phyloP scores from a whole-genome alignment of 1,284 basidiomycete species.

The Tilletia setariae region DNA sequence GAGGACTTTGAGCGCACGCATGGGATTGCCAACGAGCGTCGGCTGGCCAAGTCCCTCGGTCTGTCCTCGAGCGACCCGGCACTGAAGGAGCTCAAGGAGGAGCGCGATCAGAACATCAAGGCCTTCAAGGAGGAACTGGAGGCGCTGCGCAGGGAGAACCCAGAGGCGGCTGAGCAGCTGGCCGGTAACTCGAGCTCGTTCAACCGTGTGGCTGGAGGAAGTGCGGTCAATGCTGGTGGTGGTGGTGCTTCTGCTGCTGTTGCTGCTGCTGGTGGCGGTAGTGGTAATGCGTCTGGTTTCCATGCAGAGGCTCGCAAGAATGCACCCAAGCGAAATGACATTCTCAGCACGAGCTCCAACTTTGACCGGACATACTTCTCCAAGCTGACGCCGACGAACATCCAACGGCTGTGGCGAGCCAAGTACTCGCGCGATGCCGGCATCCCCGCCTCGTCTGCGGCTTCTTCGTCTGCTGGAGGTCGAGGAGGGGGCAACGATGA shows the following conservation, averaged over 20 bases:
- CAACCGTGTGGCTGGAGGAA: neutral
- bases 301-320: constrained; percentile 21
- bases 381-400: constrained; percentile 50
- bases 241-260: constrained; percentile 11
- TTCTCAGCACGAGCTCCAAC: constrained; percentile 45
- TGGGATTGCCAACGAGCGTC: constrained; percentile 40
- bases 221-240: neutral
- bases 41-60: constrained; percentile 48
- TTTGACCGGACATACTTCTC: constrained; percentile 51
- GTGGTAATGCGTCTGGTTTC: neutral
- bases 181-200: constrained; percentile 12
- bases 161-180: constrained; percentile 25
- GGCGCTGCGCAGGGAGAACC: constrained; percentile 34
- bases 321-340: constrained; percentile 39
- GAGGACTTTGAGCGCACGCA: constrained; percentile 34
- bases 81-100: constrained; percentile 45
- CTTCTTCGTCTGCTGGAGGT: neutral
- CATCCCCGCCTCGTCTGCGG: neutral
- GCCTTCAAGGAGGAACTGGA: constrained; percentile 47
- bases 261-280: constrained; percentile 16
- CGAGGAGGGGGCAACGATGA: constrained; percentile 9
- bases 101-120: constrained; percentile 49
- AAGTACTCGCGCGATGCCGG: constrained; percentile 28
- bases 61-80: constrained; percentile 47
- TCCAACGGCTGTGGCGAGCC: constrained; percentile 47